A percentile compares a stretch with the other conserved stretches of the same genome.
Conservation (phyloP, 2,329 filamentous ascomycete genomes). For the Volutella citrinella region DNA sequence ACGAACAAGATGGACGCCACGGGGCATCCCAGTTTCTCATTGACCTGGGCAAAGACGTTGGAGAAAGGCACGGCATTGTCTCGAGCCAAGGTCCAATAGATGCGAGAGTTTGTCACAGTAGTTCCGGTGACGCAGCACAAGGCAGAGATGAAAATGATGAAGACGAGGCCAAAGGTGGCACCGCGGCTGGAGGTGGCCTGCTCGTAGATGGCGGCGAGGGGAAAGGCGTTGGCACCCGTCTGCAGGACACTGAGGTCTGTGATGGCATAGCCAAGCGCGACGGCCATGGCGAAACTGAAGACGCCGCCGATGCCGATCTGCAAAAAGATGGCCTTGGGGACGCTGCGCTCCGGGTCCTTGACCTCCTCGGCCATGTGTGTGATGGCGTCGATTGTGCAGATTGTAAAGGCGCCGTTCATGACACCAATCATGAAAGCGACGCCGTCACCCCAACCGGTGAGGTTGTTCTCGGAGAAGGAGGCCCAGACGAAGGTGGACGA, state of each 20-base stretch:
- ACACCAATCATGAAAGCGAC: conserved; percentile 23
- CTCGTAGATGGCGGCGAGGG: conserved; percentile 20
- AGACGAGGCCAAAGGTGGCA: conserved; percentile 17
- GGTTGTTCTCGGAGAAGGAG: conserved; percentile 21
- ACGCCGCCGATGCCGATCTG: conserved; percentile 23
- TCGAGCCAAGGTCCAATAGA: conserved; percentile 22
- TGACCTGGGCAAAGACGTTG: conserved; percentile 15
- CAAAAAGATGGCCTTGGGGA: conserved; percentile 18
- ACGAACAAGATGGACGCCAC: conserved; percentile 22
- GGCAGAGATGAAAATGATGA: conserved; percentile 23
- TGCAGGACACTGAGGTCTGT: conserved; percentile 20
- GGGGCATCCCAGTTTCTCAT: conserved; percentile 14
- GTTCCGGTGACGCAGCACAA: conserved; percentile 22
- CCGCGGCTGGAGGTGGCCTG: conserved; percentile 19
- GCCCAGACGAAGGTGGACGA: conserved; percentile 20
- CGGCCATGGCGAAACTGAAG: conserved; percentile 18
- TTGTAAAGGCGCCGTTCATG: conserved; percentile 23
- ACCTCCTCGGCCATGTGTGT: conserved; percentile 25
- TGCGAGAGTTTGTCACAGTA: conserved; percentile 21
- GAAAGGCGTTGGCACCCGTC: conserved; percentile 19
- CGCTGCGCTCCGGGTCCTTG: conserved; percentile 14
- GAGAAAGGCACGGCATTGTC: conserved; percentile 23
- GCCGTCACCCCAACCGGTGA: conserved; percentile 22
- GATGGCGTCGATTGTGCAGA: conserved; percentile 21
- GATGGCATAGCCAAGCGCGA: conserved; percentile 22